phyloP scores from a whole-genome alignment of 1,139 yeast species.

The Nadsonia commutata region DNA sequence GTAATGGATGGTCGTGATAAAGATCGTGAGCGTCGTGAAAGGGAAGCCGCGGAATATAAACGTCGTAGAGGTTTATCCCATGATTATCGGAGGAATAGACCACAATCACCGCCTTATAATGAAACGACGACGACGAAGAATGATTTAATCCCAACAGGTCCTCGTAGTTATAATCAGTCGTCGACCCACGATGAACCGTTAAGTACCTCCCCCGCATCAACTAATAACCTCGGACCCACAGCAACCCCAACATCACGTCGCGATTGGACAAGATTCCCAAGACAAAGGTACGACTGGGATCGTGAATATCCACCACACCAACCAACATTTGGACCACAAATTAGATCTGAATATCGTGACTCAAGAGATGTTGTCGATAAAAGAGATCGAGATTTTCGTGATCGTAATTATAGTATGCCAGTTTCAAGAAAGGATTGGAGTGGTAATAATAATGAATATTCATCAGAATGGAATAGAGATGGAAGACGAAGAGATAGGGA shows the following conservation, averaged over 20 bases:
- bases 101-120: not conserved
- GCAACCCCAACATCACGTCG: no score
- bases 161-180: not conserved
- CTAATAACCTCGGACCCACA: no score
- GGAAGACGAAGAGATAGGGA: no score
- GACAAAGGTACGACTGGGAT: no score
- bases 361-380: constrained; percentile 2
- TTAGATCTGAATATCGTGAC: constrained; percentile 3
- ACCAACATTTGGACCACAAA: no score
- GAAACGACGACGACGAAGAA: not conserved
- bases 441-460: constrained; percentile 1
- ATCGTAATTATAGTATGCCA: not conserved
- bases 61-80: constrained; percentile 14
- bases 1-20: constrained; percentile 17
- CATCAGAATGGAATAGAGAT: no score
- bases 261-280: no score
- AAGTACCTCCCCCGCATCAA: no score
- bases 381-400: constrained; percentile 3
- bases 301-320: no score
- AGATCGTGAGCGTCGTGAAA: constrained; percentile 18
- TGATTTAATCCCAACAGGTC: not conserved
- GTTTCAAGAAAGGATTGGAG: not conserved
- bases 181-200: no score
- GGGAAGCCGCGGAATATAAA: constrained; percentile 21
- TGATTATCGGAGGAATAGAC: constrained; percentile 5